These are phyloP conservation scores for Pseudocercospora pini-densiflorae DNA, from an alignment of 2,329 filamentous ascomycete genomes.

Conservation along the genomic window DNA sequence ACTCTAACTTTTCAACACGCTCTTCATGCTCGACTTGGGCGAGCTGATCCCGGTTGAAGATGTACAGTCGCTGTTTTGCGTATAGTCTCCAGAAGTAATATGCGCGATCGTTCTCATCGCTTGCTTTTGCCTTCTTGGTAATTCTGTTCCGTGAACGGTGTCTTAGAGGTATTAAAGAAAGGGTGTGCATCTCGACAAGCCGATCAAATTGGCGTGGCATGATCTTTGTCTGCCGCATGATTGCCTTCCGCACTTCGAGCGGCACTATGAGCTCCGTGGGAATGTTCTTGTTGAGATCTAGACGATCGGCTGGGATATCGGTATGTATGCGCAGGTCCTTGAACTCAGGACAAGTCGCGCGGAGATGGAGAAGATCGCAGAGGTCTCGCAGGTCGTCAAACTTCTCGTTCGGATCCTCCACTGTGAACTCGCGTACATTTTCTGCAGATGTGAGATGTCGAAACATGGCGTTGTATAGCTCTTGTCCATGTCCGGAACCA, in stretches of 20 bases:
- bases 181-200: conserved; percentile 75
- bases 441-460: conserved; percentile 64
- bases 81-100: conserved; percentile 75
- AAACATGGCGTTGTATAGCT: conserved; percentile 82
- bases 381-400: conserved; percentile 82
- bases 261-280: conserved; percentile 63
- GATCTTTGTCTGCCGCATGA: conserved; percentile 71
- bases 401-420: conserved; percentile 90
- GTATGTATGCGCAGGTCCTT: conserved; percentile 54
- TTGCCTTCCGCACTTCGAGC: conserved; percentile 56
- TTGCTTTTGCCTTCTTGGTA: conserved; percentile 50
- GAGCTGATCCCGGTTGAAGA: conserved; percentile 73
- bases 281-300: conserved; percentile 59
- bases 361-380: conserved; percentile 71
- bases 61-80: conserved; percentile 77
- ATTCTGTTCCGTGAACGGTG: conserved; percentile 55
- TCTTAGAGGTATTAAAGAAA: conserved; percentile 57
- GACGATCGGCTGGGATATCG: conserved; percentile 50
- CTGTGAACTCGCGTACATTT: conserved; percentile 80
- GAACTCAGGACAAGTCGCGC: conserved; percentile 47
- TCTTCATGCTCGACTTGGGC: conserved; percentile 71
- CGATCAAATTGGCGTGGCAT: conserved; percentile 75
- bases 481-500: conserved; percentile 74
- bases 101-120: conserved; percentile 62
- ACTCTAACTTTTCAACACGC: conserved; percentile 72